Base-by-base conservation (phyloP, 495 filamentous ascomycete genomes). In the Xylaria acuta region DNA sequence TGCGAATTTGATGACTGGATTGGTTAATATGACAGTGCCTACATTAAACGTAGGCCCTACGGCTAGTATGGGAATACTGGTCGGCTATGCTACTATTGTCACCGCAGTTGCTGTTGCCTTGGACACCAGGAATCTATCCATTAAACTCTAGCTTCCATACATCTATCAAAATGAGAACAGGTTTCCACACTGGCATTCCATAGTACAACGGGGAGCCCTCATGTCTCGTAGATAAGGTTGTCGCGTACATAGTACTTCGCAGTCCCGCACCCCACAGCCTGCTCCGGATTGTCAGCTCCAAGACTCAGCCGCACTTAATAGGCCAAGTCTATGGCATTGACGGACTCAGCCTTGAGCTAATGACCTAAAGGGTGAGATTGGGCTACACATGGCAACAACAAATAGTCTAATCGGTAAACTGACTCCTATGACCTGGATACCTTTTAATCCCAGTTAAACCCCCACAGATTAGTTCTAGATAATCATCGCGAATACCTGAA, bases 1-100 rank as follows among this genome's bases (percentile, higher is more conserved):
- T 30, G 94, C 97, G 5, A 99, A 98, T 77, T 80, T 98, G 25
- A 79, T 97, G 64, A 98, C 96, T 1, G 96, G 96, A 3, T 77
- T 92, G 5, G 92, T 98, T 51, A 98, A 99, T 78, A 80, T 99
- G 81, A 92, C 89, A 30, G 78, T 98, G 16, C 90, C 90, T 54
- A 98, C 97, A 2, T 80, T 98, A 76, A 86, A 94, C 77, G 86
- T 92, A 43, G 85, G 84, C 12, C 84, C 86, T 32, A 73, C 83
- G 12, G 77, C 83, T 58, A 89, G 93, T 4, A 93, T 98, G 90
- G 90, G 77, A 0, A 88, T 97, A 54, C 75, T 99, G 74, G 79
- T 92, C 20, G 89, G 73, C 8, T 98, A 98, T 82, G 89, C 90
- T 45, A 85, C 82, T 2, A 78, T 89, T 8, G 58, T 98, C 38